Percentiles rank a stretch among this genome's conserved stretches.
Evolutionary conservation across 257 asterid species (phyloP).

Genomic region (Hygrophila difformis): DNA sequence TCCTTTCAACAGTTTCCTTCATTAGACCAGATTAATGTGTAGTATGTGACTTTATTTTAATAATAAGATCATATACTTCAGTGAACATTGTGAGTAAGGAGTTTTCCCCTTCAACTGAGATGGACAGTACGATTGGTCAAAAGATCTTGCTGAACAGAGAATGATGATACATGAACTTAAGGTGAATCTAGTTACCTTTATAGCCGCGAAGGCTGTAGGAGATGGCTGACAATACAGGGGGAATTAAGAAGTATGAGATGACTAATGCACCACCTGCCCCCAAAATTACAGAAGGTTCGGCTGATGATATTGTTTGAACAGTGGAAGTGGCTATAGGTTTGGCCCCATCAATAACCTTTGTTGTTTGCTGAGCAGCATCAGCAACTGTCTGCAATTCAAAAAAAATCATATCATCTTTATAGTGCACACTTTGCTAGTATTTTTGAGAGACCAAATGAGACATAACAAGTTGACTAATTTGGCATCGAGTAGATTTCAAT

Average conservation of each 20-base stretch:
- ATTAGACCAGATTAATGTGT: too few species aligned
- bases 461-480: background rate
- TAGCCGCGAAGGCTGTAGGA: slow-evolving; percentile 75
- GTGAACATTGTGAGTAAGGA: too few species aligned
- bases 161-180: too few species aligned
- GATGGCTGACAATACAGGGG: slow-evolving; percentile 68
- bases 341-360: slow-evolving; percentile 68
- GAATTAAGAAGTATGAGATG: slow-evolving; percentile 63
- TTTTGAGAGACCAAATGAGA: background rate
- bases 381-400: slow-evolving; percentile 57
- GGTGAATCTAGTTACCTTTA: slow-evolving; percentile 68
- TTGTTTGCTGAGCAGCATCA: slow-evolving; percentile 82
- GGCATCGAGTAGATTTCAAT: slow-evolving; percentile 4
- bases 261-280: slow-evolving; percentile 70
- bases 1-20: background rate
- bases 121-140: too few species aligned
- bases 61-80: too few species aligned
- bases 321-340: slow-evolving; percentile 83
- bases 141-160: slow-evolving; percentile 1
- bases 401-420: slow-evolving; percentile 6
- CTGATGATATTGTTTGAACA: slow-evolving; percentile 58
- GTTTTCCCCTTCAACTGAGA: too few species aligned
- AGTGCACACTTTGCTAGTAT: slow-evolving; percentile 3
- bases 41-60: too few species aligned
- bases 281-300: slow-evolving; percentile 61